Base-by-base conservation (phyloP, 1,139 yeast genomes). In the Arxiozyma heterogenica region DNA sequence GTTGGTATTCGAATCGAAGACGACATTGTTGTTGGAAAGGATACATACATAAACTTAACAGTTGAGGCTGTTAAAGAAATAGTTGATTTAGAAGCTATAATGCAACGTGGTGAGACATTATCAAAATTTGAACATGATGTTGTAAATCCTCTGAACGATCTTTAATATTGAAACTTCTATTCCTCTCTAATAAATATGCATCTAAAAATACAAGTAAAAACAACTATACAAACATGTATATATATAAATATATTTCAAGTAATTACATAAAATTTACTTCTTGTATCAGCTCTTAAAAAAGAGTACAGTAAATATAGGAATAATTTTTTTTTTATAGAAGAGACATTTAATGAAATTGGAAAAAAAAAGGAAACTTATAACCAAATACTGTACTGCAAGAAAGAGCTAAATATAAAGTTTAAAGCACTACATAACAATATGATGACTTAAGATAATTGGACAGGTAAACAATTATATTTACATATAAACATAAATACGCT, bases 1-100 rank as follows among this genome's bases (percentile, higher is more conserved):
- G 85, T 94, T 56, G 99, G 98, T 1, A 85, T 94, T 27, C 81
- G 99, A 63, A 86, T 94, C 41, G 99, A 94, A 69, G 99, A 94
- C 71, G 93, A 93, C 67, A 77, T 87, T 39, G 93, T 86, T 0
- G 83, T 93, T 34, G 95, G 94, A 0, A 70, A 78, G 39, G 72
- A 75, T 22, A 69, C 71, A 2, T 78, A 76, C 59, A 84, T 83
- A 22, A 82, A 83, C 51, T 74, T 93, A 60, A 86, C 96, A 0
- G 80, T 80, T 17, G 91, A 86, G 56, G 93, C 97, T 44, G 84
- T 83, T 15, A 93, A 93, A 68, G 98, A 91, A 66, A 76, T 91
- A 41, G 78, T 64, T 0, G 97, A 90, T 64, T 81, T 91, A 45
- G 96, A 91, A 65, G 72, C 75, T 44, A 74, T 84, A 54, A 82